These are phyloP conservation scores for Oehlia diaphana DNA, from an alignment of 192 early-diverging fungal genomes.

Conservation along the genomic window DNA sequence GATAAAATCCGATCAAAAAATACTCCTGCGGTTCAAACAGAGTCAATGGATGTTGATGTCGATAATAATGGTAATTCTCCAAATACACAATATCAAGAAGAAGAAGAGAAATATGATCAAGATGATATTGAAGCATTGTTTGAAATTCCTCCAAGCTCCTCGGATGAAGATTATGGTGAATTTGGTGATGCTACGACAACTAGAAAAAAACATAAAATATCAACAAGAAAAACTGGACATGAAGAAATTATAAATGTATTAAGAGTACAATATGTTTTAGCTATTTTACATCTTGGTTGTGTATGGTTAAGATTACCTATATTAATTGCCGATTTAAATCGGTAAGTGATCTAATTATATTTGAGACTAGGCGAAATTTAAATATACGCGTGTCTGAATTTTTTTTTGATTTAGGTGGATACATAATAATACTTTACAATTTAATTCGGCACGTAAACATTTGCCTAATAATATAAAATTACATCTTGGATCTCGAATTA, in stretches of 20 bases:
- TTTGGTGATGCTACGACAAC: background rate
- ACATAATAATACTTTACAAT: background rate
- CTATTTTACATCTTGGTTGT: conserved; percentile 17
- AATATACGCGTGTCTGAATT: background rate
- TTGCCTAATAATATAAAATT: conserved; percentile 8
- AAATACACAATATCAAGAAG: background rate
- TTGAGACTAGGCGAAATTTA: background rate
- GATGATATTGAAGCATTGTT: conserved; percentile 6
- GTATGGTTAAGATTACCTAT: conserved; percentile 25
- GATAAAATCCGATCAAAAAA: background rate
- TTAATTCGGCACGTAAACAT: background rate
- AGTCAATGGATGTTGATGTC: background rate
- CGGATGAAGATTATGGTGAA: background rate
- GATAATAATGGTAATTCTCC: background rate
- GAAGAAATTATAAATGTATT: background rate
- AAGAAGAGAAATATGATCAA: conserved; percentile 11
- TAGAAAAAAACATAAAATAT: background rate
- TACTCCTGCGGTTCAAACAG: background rate
- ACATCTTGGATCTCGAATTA: background rate
- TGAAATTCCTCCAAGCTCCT: background rate
- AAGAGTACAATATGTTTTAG: background rate
- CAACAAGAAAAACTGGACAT: background rate
- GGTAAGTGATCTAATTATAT: background rate
- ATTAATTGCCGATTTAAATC: conserved; percentile 7
- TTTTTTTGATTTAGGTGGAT: background rate